Evolutionary conservation across 306 rosid genomes (phyloP).

Genomic region (Dryas octopetala): DNA sequence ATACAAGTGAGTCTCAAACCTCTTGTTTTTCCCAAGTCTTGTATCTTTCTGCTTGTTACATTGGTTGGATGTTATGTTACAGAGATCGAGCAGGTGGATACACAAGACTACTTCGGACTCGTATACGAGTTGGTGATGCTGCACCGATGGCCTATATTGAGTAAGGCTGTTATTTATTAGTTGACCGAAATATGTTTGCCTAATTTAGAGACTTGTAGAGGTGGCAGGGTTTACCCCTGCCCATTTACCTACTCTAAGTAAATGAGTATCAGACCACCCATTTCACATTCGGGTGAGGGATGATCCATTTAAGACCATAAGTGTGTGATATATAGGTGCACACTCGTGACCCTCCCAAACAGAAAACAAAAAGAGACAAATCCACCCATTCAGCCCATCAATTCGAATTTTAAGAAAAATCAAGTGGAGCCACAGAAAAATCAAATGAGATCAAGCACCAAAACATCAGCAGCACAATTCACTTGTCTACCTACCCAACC

Average conservation of each 20-base stretch:
- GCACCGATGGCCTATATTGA: constrained; percentile 98
- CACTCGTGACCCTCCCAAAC: neutral
- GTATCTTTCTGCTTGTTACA: neutral
- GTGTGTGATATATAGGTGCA: neutral
- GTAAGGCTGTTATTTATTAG: constrained; percentile 42
- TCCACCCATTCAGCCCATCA: neutral
- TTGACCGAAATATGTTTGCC: neutral
- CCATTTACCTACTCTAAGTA: neutral
- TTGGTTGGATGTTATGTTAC: constrained; percentile 30
- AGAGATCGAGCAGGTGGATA: constrained; percentile 95
- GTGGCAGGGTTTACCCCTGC: neutral
- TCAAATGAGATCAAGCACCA: neutral
- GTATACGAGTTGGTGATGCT: constrained; percentile 93
- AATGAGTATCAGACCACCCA: neutral
- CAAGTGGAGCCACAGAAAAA: neutral
- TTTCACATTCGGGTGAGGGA: neutral
- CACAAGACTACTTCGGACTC: constrained; percentile 88
- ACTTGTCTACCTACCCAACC: neutral
- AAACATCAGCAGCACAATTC: neutral
- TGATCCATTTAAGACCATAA: neutral
- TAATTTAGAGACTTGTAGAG: neutral
- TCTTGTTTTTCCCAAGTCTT: constrained; percentile 8
- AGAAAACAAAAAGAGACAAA: neutral
- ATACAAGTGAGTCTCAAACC: constrained; percentile 55
- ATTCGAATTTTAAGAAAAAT: neutral